Evolutionary conservation across 2,329 filamentous ascomycete species (phyloP).

Genomic region (Metarhizium anisopliae): DNA sequence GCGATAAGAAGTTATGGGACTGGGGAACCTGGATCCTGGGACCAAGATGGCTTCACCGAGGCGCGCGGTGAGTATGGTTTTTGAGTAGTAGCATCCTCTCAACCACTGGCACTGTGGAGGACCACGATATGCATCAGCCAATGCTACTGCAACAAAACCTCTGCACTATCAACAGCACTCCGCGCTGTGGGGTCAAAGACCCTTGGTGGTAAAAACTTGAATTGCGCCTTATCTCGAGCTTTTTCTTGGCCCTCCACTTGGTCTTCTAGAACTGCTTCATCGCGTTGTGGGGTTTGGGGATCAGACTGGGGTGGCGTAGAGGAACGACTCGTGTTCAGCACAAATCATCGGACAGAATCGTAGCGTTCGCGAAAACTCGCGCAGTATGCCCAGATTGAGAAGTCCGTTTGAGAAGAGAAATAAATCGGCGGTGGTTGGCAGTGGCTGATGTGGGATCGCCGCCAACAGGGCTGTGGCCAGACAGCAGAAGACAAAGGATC

Average conservation of each 20-base stretch:
- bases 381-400: background rate
- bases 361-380: background rate
- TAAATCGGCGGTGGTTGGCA: background rate
- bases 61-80: background rate
- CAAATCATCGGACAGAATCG: background rate
- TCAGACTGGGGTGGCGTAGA: background rate
- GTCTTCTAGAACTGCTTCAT: background rate
- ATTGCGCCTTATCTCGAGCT: background rate
- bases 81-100: background rate
- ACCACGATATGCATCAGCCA: background rate
- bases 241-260: constrained; percentile 1
- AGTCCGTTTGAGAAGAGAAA: background rate
- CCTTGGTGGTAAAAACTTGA: background rate
- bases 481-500: background rate
- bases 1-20: no score
- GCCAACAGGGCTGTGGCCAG: background rate
- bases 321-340: background rate
- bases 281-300: background rate
- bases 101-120: background rate
- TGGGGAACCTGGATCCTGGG: no score
- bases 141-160: no score
- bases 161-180: no score
- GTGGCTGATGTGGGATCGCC: background rate
- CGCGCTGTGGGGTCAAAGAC: no score
- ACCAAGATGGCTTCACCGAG: no score